Percentiles rank a stretch among this genome's conserved stretches.
These are phyloP conservation scores for Raffaelea ambrosiae DNA, from an alignment of 2,329 filamentous ascomycete genomes.

Conservation along the genomic window DNA sequence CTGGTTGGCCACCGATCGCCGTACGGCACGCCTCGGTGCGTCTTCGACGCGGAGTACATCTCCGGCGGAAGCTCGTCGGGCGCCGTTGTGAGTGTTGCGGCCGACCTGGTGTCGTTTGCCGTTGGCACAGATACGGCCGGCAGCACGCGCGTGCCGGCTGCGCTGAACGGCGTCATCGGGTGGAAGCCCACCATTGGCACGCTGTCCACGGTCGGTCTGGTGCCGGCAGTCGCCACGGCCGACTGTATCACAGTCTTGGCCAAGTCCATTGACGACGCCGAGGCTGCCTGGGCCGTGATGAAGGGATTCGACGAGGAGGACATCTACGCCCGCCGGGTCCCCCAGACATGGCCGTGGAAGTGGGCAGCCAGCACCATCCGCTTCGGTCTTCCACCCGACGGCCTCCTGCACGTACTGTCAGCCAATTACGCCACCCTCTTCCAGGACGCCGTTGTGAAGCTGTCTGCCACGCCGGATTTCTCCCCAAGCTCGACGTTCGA, in stretches of 20 bases:
- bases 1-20: constrained; percentile 47
- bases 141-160: constrained; percentile 40
- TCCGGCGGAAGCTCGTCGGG: constrained; percentile 43
- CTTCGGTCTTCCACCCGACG: background rate
- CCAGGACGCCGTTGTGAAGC: constrained; percentile 16
- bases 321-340: background rate
- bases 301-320: background rate
- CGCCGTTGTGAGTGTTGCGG: constrained; percentile 43
- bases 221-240: background rate
- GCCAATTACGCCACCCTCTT: background rate
- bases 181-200: constrained; percentile 41
- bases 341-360: background rate
- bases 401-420: background rate
- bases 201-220: constrained; percentile 34
- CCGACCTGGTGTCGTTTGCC: constrained; percentile 43
- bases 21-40: constrained; percentile 39
- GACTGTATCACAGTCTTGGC: background rate
- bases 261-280: constrained; percentile 21
- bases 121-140: constrained; percentile 49
- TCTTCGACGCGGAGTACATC: constrained; percentile 18
- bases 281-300: background rate
- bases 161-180: constrained; percentile 43
- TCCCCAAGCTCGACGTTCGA: constrained; percentile 23
- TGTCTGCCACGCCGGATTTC: background rate
- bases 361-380: background rate